Base-by-base conservation (phyloP, 257 asterid species). In the Verbascum thapsus region DNA sequence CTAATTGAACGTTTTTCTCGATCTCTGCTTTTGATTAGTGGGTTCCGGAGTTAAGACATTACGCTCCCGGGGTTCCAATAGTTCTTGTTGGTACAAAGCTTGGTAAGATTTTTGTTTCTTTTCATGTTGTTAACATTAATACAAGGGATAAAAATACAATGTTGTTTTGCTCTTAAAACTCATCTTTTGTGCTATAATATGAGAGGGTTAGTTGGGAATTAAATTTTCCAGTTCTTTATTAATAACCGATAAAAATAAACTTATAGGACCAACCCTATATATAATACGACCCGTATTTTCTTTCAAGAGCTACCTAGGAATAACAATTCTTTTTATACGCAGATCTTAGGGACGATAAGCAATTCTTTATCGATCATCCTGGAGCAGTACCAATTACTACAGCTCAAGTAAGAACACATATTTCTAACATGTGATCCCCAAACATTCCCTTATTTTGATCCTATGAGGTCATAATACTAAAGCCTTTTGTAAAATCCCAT, bases 41-140 rank as follows among this genome's bases (percentile, higher is more conserved):
- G 95, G 62, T 87, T 71, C 90, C 90, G 3, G 95, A 87, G 71
- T 68, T 87, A 78, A 84, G 85, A 70, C 95, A 84, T 70, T 84
- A 82, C 15, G 92, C 95, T 47, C 90, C 92, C 0, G 88, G 90
- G 41, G 92, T 82, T 66, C 95, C 95, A 0, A 76, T 87, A 50
- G 81, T 87, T 63, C 95, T 87, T 26, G 95, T 87, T 34, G 95
- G 95, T 44, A 87, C 95, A 52, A 87, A 87, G 76, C 90, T 84
- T 19, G 95, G 95, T 84, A 65, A 67, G 77, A 40, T 52, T 61
- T 38, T 59, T 49, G 16, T 4, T 52, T 39, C 44, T 32, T 69
- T 53, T 61, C 56, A 0, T 57, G 43, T 42, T 26, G 12, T 45
- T 34, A n/a, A 35, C 32, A 26, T 1, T 5, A 26, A 1, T 26